Evolutionary conservation across 306 rosid species (phyloP).

Genomic region (Trifolium pratense): DNA sequence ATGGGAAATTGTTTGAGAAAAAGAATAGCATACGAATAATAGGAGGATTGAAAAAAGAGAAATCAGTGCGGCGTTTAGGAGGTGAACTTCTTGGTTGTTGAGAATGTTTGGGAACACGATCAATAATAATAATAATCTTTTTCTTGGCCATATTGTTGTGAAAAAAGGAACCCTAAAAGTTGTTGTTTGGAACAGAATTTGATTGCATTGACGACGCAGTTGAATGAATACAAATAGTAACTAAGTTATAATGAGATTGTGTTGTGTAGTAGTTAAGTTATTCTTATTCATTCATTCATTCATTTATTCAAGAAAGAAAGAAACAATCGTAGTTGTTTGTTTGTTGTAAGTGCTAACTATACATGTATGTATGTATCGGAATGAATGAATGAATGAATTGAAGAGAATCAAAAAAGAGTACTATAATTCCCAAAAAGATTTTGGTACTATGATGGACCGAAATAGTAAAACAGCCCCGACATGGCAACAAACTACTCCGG

Average conservation of each 20-base stretch:
- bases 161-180: conserved; percentile 39
- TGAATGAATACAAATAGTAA: too few species aligned
- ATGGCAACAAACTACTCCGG: too few species aligned
- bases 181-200: conserved; percentile 36
- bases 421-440: neutral
- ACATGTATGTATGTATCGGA: too few species aligned
- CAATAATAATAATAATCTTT: conserved; percentile 36
- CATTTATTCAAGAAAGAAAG: too few species aligned
- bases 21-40: conserved; percentile 11
- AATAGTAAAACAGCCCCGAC: too few species aligned
- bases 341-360: too few species aligned
- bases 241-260: too few species aligned
- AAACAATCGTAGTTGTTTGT: too few species aligned
- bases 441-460: too few species aligned
- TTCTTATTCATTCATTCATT: too few species aligned
- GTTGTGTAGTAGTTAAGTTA: neutral
- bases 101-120: conserved; percentile 53
- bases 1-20: conserved; percentile 8
- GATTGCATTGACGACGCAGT: conserved; percentile 23
- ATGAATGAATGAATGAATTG: too few species aligned
- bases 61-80: conserved; percentile 66
- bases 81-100: conserved; percentile 74
- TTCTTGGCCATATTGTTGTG: conserved; percentile 63
- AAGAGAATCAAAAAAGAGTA: too few species aligned
- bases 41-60: conserved; percentile 42